Evolutionary conservation across 768 basidiomycete species (phyloP), one percentile per base, ranked within the genome.

Genomic region (Amanita subjunquillea): DNA sequence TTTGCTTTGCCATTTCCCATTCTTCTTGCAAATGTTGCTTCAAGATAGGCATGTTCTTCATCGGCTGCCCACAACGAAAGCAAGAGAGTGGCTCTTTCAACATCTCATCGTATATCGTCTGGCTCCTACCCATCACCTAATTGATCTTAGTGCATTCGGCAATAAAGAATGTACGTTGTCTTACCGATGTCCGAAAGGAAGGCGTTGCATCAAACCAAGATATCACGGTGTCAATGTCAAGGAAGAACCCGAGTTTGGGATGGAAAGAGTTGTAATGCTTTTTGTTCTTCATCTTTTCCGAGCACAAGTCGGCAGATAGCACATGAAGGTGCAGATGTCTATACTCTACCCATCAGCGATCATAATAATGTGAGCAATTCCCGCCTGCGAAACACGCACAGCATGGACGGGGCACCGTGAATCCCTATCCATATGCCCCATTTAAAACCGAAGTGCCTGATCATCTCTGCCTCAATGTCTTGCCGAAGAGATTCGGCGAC

Each of bases 241-340:
- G 61, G 67, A 95, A 94, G 68, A 91, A 95, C 1, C 88, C 91
- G 17, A 78, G 72, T 45, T 79, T 78, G 0, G 92, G 92, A 60
- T 87, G 84, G 68, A 94, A 96, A 4, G 89, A 87, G 60, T 94
- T 93, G 67, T 91, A 88, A 58, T 96, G 93, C 61, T 85, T 88
- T 72, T 95, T 96, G 51, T 72, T 77, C 69, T 93, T 95, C 72
- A 94, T 67, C 48, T 67, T 69, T 7, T 79, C 74, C 0, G 85
- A 84, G 50, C 74, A 73, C 34, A 92, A 63, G 62, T 96, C 93
- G 4, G 79, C 74, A 3, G 91, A 92, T 37, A 96, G 67, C 49
- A 96, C 80, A 62, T 96, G 93, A 9, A 95, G 65, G 61, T 96
- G 90, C 2, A 92, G 55, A 63, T 92, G 90, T 55, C 88, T 90